Percentiles rank a stretch among this genome's conserved stretches.
Conservation (phyloP, 805 yeast genomes). For the Yarrowia phangngaensis region DNA sequence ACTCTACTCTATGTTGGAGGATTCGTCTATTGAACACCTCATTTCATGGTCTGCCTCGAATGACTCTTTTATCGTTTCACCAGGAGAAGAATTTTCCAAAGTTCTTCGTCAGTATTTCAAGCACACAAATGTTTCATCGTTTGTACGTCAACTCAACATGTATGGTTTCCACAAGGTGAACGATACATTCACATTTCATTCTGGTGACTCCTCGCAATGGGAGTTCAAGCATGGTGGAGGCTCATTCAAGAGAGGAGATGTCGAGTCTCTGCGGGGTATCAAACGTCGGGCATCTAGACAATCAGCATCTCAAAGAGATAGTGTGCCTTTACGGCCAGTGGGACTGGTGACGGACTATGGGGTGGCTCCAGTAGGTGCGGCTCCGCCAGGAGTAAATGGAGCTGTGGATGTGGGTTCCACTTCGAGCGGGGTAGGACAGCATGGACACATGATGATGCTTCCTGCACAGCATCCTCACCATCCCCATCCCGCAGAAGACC, state of each 20-base stretch:
- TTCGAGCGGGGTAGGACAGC: constrained; percentile 1
- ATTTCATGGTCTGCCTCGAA: constrained; percentile 79
- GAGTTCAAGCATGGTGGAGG: constrained; percentile 85
- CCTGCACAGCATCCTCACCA: constrained; percentile 19
- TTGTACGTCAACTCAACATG: constrained; percentile 93
- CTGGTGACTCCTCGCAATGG: constrained; percentile 48
- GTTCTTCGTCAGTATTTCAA: constrained; percentile 73
- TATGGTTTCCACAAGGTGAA: constrained; percentile 82
- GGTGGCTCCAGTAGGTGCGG: constrained; percentile 9
- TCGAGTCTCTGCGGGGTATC: constrained; percentile 65
- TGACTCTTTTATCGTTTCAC: constrained; percentile 73
- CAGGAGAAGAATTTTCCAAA: constrained; percentile 81
- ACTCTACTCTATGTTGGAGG: constrained; percentile 84
- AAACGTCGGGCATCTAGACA: constrained; percentile 67
- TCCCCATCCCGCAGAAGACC: constrained; percentile 16
- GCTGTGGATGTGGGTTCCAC: constrained; percentile 13
- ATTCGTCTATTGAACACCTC: constrained; percentile 60
- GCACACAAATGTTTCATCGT: constrained; percentile 89
- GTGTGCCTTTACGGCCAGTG: constrained; percentile 33
- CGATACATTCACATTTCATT: constrained; percentile 35
- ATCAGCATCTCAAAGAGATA: constrained; percentile 33
- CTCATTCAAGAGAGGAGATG: constrained; percentile 74
- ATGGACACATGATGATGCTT: constrained; percentile 23
- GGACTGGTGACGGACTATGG: constrained; percentile 24
- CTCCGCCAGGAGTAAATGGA: constrained; percentile 18